Percentiles rank a stretch among this genome's conserved stretches.
Conservation (phyloP, 2,329 filamentous ascomycete species). For the Colletotrichum sublineola region DNA sequence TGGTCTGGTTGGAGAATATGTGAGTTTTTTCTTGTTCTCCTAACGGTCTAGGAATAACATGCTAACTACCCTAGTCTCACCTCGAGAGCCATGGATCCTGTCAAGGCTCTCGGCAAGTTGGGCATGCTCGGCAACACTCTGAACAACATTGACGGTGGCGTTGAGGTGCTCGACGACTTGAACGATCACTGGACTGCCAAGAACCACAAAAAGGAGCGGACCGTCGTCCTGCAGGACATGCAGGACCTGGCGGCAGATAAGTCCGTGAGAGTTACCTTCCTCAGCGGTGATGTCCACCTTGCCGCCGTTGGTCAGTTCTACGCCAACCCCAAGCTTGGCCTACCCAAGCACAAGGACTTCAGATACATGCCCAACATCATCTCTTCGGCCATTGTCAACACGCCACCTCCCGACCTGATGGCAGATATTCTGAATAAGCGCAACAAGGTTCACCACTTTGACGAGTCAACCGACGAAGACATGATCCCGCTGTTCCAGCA, state of each 20-base stretch:
- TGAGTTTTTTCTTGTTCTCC: constrained; percentile 54
- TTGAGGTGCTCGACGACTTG: constrained; percentile 91
- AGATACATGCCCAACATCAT: constrained; percentile 97
- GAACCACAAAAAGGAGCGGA: constrained; percentile 91
- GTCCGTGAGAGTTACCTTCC: constrained; percentile 89
- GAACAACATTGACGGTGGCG: constrained; percentile 91
- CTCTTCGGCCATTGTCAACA: constrained; percentile 94
- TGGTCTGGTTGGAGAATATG: constrained; percentile 79
- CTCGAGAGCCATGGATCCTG: constrained; percentile 85
- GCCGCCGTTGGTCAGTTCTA: constrained; percentile 95
- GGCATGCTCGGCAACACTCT: constrained; percentile 84
- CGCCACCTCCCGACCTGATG: constrained; percentile 87
- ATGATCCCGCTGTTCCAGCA: constrained; percentile 95
- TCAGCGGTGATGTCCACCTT: constrained; percentile 94
- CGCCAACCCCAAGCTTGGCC: constrained; percentile 83
- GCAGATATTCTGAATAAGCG: constrained; percentile 94
- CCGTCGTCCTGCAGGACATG: constrained; percentile 87
- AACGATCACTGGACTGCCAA: constrained; percentile 99
- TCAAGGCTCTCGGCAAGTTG: constrained; percentile 88
- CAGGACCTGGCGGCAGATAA: constrained; percentile 95
- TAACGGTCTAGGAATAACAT: constrained; percentile 12
- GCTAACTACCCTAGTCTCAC: constrained; percentile 73
- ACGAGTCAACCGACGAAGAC: constrained; percentile 87
- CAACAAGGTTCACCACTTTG: constrained; percentile 83
- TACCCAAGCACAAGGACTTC: constrained; percentile 91